These are phyloP conservation scores for Spergularia azorica DNA, from an alignment of 179 eudicot genomes.

Conservation along the genomic window DNA sequence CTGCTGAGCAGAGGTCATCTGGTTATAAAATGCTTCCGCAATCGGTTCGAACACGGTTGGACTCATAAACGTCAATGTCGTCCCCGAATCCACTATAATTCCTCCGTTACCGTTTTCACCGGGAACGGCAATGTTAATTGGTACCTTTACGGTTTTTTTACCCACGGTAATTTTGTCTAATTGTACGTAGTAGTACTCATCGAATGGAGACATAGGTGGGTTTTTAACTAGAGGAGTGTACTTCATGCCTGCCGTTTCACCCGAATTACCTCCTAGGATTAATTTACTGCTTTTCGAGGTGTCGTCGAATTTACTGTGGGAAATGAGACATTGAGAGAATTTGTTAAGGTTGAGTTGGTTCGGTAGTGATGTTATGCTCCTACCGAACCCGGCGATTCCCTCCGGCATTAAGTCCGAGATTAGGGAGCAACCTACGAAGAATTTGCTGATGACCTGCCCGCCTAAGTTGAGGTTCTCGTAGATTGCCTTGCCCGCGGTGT, in stretches of 20 bases:
- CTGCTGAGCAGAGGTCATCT: slow-evolving; percentile 29
- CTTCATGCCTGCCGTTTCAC: neutral
- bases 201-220: slow-evolving; percentile 28
- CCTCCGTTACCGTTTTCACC: slow-evolving; percentile 54
- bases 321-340: slow-evolving; percentile 30
- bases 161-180: slow-evolving; percentile 51
- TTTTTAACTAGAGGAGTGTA: slow-evolving; percentile 53
- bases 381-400: slow-evolving; percentile 72
- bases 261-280: slow-evolving; percentile 22
- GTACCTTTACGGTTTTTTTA: slow-evolving; percentile 39
- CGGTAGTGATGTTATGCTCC: slow-evolving; percentile 51
- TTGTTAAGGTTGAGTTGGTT: slow-evolving; percentile 47
- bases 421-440: neutral
- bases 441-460: neutral
- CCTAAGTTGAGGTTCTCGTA: slow-evolving; percentile 6
- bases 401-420: slow-evolving; percentile 22
- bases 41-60: slow-evolving; percentile 33
- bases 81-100: slow-evolving; percentile 61
- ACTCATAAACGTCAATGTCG: slow-evolving; percentile 58
- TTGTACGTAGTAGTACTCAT: slow-evolving; percentile 50
- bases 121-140: slow-evolving; percentile 33
- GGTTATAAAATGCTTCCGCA: slow-evolving; percentile 41
- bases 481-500: neutral
- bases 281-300: slow-evolving; percentile 36
- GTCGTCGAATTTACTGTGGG: slow-evolving; percentile 52